Evolutionary conservation across 192 early-diverging fungal genomes (phyloP), one percentile per base, ranked within the genome.

Genomic region (Geosiphon pyriformis): DNA sequence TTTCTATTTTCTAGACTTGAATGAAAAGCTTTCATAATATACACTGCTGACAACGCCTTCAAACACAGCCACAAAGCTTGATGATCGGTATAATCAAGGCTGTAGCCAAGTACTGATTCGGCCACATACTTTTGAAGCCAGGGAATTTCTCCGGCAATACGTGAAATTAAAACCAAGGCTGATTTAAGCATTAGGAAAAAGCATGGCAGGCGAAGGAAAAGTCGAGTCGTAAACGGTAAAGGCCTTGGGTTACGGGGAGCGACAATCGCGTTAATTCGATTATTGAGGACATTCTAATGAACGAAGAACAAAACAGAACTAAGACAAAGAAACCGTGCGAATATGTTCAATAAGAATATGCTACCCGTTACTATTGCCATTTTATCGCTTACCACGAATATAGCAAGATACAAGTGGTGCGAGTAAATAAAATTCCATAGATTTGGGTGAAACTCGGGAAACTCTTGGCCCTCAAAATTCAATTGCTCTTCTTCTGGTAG

Each of bases 251-350:
- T 76, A n/a, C 75, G 71, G 29, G 78, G 78, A 0, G 75, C 68
- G 7, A 80, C 75, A 59, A 80, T 80, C 11, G 78, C 78, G 63
- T 80, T 76, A 46, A 80, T 80, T 47, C 78, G 70, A 69, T 80
- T 80, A 49, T 77, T 54, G 15, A 80, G 67, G 33, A 80, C 73
- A 48, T 69, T 77, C 78, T 80, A 46, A 46, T 29, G 2, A 7
- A 48, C 18, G 30, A 30, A 32, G n/a, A 57, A 20, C 11, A 25
- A 61, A 25, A 47, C 20, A 17, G n/a, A 12, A 1, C 11, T 20
- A 27, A 47, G 17, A 61, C 11, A 18, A n/a, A 63, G 34, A 47
- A 32, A 51, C 30, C 6, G 30, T 46, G 17, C 10, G 31, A 61
- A 37, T 7, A 31, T 30, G 17, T 23, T 27, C 25, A 47, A 27